Evolutionary conservation across 2,329 filamentous ascomycete genomes (phyloP).

Genomic region (Pseudogymnoascus sp.): DNA sequence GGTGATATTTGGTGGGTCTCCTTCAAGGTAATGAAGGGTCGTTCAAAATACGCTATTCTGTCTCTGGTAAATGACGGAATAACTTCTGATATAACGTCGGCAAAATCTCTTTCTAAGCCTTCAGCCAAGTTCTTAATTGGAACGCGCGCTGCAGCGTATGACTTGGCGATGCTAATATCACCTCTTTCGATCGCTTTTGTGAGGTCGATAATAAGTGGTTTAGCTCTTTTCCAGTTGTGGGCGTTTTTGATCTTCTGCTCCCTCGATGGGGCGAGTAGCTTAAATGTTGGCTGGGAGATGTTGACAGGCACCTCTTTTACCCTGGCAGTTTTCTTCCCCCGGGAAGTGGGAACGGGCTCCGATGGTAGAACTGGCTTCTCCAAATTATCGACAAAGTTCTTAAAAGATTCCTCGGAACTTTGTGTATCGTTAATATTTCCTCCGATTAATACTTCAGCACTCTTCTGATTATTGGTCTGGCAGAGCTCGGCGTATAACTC

Average conservation of each 20-base stretch:
- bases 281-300: constrained; percentile 1
- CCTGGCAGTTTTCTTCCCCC: background rate
- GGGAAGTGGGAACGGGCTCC: background rate
- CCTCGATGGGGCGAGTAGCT: background rate
- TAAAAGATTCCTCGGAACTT: background rate
- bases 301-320: background rate
- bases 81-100: constrained; percentile 4
- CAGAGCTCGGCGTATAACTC: constrained; percentile 6
- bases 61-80: background rate
- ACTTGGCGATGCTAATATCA: background rate
- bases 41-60: background rate
- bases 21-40: background rate
- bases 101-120: background rate
- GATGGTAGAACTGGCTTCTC: background rate
- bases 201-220: constrained; percentile 2
- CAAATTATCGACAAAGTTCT: background rate
- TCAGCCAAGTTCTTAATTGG: background rate
- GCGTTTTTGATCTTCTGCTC: background rate
- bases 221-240: constrained; percentile 3
- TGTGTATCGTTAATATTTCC: background rate
- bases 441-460: background rate
- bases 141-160: constrained; percentile 1
- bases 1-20: background rate
- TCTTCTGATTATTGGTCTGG: background rate
- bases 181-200: background rate